Base-by-base conservation (phyloP, 345 rosid species). In the Excoecaria cochinchinensis region DNA sequence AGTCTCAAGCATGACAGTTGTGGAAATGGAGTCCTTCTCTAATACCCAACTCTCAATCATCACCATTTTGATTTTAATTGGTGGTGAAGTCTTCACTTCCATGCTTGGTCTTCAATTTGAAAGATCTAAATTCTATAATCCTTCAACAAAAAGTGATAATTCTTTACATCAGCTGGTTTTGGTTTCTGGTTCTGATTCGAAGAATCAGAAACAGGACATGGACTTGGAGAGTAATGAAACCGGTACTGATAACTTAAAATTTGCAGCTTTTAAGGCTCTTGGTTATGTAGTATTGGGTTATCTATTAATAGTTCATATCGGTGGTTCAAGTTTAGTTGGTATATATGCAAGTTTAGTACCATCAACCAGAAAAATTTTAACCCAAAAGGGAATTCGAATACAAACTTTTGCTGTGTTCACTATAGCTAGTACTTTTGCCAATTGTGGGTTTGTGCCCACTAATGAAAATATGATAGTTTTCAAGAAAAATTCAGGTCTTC, bases 11-110 rank as follows among this genome's bases (percentile, higher is more conserved):
- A 89, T 94, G 97, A 82, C 90, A 44, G 81, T 93, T 0, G 82
- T 94, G 0, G 94, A 94, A 76, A 88, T 92, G 93, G 97, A 94
- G 80, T 87, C 78, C 63, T 91, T 90, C 75, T 93, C 97, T 5
- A 85, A 90, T 24, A 21, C 82, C 67, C 94, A 93, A 75, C 92
- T 93, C 24, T 46, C 84, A 9, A 2, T 90, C 46, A n/a, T 93
- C 25, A 89, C 89, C 42, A 22, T 85, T 69, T 73, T 93, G 31
- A 90, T 88, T 93, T 74, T 89, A 8, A 5, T 83, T 0, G 97
- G 98, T 0, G 95, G 93, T 0, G 96, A 89, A 24, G 76, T 89
- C 75, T 89, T 91, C 84, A 67, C 80, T n/a, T 92, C 96, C 62
- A 77, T 89, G 70, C 79, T 89, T 38, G 71, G 14, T 2, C 83